These are phyloP conservation scores for Climacium dendroides DNA, from an alignment of 225 moss, liverwort and hornwort genomes.

Conservation along the genomic window DNA sequence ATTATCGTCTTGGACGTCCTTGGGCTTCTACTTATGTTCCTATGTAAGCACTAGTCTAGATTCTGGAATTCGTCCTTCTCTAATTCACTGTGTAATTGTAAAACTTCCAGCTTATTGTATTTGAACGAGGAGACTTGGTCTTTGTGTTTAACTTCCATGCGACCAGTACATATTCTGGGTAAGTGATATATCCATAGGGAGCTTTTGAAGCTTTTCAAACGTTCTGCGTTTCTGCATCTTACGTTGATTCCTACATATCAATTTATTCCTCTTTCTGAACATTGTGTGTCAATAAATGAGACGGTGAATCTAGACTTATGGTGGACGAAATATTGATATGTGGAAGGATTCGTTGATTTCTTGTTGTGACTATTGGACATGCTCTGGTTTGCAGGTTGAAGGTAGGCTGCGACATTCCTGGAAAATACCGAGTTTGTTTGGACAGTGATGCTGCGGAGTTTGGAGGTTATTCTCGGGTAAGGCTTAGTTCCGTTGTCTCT, in stretches of 20 bases:
- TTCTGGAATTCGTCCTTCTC: neutral
- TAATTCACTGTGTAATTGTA: neutral
- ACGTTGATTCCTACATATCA: neutral
- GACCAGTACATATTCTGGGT: conserved; percentile 62
- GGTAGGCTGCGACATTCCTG: conserved; percentile 77
- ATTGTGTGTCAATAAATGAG: neutral
- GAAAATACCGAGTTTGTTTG: conserved; percentile 72
- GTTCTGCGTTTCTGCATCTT: neutral
- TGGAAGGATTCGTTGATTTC: neutral
- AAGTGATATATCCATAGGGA: neutral
- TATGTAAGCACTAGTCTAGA: neutral
- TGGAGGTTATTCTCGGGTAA: conserved; percentile 67
- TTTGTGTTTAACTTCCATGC: conserved; percentile 96
- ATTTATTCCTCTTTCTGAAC: neutral
- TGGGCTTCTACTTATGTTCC: neutral
- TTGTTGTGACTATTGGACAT: neutral
- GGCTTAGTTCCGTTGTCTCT: neutral
- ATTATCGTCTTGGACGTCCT: neutral
- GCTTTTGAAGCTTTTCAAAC: neutral
- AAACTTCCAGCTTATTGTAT: conserved; percentile 58
- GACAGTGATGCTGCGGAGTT: conserved; percentile 68
- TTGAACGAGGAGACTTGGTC: conserved; percentile 79
- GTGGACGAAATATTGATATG: neutral
- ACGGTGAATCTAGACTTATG: neutral
- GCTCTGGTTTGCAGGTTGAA: conserved; percentile 44